These are phyloP conservation scores for Verticillium nonalfalfae DNA, from an alignment of 2,329 filamentous ascomycete genomes.

Conservation along the genomic window DNA sequence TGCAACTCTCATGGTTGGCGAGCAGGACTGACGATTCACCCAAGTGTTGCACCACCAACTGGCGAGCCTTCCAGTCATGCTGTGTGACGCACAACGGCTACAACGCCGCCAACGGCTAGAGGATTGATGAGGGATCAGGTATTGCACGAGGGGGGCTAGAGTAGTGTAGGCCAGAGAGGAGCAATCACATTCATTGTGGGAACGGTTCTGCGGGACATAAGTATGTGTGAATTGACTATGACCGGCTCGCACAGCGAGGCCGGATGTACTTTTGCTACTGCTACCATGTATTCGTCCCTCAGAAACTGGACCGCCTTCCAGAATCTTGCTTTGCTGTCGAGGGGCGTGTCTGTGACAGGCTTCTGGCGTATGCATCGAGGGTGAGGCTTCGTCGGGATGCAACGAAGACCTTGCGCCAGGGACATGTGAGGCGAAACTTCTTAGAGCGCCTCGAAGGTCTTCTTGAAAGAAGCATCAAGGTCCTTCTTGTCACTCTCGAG, in stretches of 20 bases:
- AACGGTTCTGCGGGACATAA: background rate
- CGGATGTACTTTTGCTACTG: background rate
- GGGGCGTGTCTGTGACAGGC: too few relatives aligned
- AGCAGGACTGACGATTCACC: background rate
- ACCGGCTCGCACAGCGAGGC: background rate
- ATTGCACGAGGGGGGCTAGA: too few relatives aligned
- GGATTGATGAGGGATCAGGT: background rate
- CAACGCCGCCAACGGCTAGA: background rate
- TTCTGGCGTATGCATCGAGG: too few relatives aligned
- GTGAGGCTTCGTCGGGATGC: too few relatives aligned
- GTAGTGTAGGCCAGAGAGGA: too few relatives aligned
- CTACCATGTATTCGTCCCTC: background rate
- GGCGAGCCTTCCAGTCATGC: background rate
- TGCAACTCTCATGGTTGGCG: too few relatives aligned
- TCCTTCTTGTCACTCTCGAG: slow-evolving; percentile 6
- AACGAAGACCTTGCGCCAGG: too few relatives aligned
- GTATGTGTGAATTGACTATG: background rate
- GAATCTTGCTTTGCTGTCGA: background rate
- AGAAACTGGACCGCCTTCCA: background rate
- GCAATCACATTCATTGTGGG: too few relatives aligned
- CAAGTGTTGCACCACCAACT: slow-evolving; percentile 1
- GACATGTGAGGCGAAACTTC: too few relatives aligned
- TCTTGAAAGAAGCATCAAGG: background rate
- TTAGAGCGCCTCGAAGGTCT: background rate
- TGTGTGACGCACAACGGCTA: background rate